Conservation (phyloP, 108 stramenopile genomes). For the Pseudonitzschia multiseries region DNA sequence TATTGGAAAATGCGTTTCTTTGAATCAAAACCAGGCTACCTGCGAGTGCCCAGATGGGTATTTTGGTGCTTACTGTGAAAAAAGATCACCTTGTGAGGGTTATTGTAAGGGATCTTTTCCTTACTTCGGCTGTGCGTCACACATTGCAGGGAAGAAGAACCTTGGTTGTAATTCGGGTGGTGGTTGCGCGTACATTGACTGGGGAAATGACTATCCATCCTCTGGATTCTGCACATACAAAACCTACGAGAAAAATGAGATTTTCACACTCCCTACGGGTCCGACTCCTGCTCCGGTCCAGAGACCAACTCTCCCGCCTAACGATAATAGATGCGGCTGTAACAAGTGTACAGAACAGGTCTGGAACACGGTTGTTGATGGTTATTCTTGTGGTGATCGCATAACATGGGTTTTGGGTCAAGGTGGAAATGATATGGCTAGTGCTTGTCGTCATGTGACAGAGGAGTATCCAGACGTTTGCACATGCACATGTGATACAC, state of each 20-base stretch:
- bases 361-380: neutral
- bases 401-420: neutral
- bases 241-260: neutral
- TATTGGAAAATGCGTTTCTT: constrained; percentile 33
- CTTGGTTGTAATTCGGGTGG: neutral
- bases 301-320: neutral
- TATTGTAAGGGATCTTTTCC: constrained; percentile 22
- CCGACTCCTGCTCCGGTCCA: neutral
- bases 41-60: constrained; percentile 42
- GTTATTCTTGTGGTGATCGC: neutral
- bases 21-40: constrained; percentile 6
- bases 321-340: neutral
- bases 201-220: constrained; percentile 26
- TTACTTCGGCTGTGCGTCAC: neutral
- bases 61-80: constrained; percentile 37
- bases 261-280: neutral
- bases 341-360: neutral
- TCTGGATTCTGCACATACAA: constrained; percentile 37
- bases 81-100: constrained; percentile 31
- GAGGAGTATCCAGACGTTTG: neutral
- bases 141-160: neutral
- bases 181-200: constrained; percentile 28
- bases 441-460: neutral
- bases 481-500: constrained; percentile 1
- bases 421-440: neutral